Percentiles rank a stretch among this genome's conserved stretches.
Conservation (phyloP, 805 yeast genomes). For the Ogataea thermomethanolica region DNA sequence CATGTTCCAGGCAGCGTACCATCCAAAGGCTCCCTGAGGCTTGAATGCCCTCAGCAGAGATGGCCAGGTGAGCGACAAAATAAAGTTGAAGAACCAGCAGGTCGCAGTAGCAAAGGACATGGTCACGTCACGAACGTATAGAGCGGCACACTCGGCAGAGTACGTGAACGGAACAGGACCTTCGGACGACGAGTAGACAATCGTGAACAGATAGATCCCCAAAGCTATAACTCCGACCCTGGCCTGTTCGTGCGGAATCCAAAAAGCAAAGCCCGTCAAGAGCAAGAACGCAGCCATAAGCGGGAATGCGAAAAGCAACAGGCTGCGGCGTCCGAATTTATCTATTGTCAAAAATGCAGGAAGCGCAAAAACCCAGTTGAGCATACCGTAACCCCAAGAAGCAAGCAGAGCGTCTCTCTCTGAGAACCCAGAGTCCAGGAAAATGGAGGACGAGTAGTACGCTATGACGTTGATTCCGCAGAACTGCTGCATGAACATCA, state of each 20-base stretch:
- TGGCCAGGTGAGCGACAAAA: slow-evolving; percentile 78
- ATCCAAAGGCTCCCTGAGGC: slow-evolving; percentile 84
- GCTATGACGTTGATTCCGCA: slow-evolving; percentile 90
- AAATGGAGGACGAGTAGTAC: slow-evolving; percentile 76
- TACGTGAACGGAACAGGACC: slow-evolving; percentile 91
- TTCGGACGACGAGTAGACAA: slow-evolving; percentile 78
- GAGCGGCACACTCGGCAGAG: slow-evolving; percentile 80
- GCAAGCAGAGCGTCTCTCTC: slow-evolving; percentile 66
- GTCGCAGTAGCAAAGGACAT: slow-evolving; percentile 77
- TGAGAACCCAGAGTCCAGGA: slow-evolving; percentile 61
- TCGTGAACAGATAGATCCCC: slow-evolving; percentile 71
- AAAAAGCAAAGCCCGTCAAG: slow-evolving; percentile 68
- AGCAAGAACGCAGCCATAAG: slow-evolving; percentile 58
- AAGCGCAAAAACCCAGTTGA: slow-evolving; percentile 75
- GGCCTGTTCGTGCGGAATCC: slow-evolving; percentile 52
- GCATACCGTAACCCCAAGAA: slow-evolving; percentile 82
- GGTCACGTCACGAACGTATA: slow-evolving; percentile 75
- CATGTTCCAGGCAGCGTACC: slow-evolving; percentile 83
- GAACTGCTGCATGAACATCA: slow-evolving; percentile 87
- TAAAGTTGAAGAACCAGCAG: slow-evolving; percentile 70
- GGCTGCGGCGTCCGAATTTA: slow-evolving; percentile 65
- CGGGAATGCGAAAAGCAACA: slow-evolving; percentile 59
- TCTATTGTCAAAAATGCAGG: slow-evolving; percentile 84
- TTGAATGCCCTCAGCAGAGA: slow-evolving; percentile 60
- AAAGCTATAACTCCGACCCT: slow-evolving; percentile 64